A percentile compares a stretch with the other conserved stretches of the same genome.
These are phyloP conservation scores for Adenanthera pavonina DNA, from an alignment of 306 rosid species.

Conservation along the genomic window DNA sequence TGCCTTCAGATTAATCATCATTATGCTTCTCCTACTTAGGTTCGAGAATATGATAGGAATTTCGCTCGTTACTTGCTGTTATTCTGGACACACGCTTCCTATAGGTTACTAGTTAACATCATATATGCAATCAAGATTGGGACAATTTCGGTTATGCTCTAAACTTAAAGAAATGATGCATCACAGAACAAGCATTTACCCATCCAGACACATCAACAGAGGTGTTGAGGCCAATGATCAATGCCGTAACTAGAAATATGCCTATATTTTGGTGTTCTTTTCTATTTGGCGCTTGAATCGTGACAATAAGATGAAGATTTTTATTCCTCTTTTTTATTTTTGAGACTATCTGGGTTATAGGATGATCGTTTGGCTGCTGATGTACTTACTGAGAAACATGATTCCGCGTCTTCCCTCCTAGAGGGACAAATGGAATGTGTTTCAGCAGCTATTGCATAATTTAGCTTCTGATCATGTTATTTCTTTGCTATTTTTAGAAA, in stretches of 20 bases:
- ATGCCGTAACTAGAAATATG: not conserved
- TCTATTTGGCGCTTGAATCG: not conserved
- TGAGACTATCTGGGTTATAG: not conserved
- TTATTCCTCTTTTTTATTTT: not conserved
- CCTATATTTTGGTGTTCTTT: not conserved
- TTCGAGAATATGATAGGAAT: not conserved
- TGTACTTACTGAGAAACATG: not conserved
- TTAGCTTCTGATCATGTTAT: conserved; percentile 17
- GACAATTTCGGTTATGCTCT: not conserved
- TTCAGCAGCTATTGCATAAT: conserved; percentile 26
- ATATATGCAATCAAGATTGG: not conserved
- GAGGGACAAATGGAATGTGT: conserved; percentile 19
- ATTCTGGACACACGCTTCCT: not conserved
- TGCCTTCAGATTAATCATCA: not conserved
- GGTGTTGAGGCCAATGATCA: not conserved
- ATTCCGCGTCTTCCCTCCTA: not conserved
- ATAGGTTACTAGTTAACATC: not conserved
- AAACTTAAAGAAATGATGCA: not conserved
- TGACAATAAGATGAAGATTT: not conserved
- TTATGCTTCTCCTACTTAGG: not conserved
- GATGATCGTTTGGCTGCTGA: not conserved
- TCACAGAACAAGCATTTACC: not conserved
- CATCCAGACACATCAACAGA: not conserved
- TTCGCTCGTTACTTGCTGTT: conserved; percentile 6
- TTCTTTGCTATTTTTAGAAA: not conserved